Percentiles rank a stretch among this genome's conserved stretches.
Conservation (phyloP, 73 alveolate genomes). For the Durusdinium trenchii region DNA sequence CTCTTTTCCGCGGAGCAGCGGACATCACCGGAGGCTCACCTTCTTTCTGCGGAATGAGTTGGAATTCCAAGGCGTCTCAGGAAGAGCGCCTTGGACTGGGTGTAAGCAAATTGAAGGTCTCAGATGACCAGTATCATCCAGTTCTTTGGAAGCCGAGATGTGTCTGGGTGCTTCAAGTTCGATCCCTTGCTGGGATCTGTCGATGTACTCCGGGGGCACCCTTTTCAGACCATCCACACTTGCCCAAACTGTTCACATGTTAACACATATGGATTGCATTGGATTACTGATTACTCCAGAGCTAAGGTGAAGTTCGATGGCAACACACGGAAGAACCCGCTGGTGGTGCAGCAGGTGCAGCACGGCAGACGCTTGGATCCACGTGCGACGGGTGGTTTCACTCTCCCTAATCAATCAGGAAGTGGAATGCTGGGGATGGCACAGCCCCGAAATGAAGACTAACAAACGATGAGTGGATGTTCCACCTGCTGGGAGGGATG, state of each 20-base stretch:
- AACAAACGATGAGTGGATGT: no score
- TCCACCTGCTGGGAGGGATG: neutral
- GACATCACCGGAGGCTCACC: neutral
- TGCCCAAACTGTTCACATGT: neutral
- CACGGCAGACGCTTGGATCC: neutral
- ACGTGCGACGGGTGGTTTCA: neutral
- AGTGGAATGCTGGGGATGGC: no score
- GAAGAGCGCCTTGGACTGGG: neutral
- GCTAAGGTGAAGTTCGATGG: conserved; percentile 17
- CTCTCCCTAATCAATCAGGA: no score
- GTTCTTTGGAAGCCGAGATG: no score
- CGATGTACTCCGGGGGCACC: no score
- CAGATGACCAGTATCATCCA: no score
- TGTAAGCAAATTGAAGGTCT: no score
- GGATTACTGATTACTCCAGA: neutral
- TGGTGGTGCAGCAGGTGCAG: conserved; percentile 50
- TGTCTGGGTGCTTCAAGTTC: no score
- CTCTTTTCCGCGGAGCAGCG: no score
- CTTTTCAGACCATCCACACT: no score
- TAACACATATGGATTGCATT: neutral
- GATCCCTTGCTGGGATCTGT: no score
- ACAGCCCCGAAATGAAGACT: no score
- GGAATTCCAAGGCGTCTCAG: conserved; percentile 51
- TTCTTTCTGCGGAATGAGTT: neutral
- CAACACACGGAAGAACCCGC: conserved; percentile 10